Conservation (phyloP, 2,329 filamentous ascomycete species). For the Claviceps sp. region DNA sequence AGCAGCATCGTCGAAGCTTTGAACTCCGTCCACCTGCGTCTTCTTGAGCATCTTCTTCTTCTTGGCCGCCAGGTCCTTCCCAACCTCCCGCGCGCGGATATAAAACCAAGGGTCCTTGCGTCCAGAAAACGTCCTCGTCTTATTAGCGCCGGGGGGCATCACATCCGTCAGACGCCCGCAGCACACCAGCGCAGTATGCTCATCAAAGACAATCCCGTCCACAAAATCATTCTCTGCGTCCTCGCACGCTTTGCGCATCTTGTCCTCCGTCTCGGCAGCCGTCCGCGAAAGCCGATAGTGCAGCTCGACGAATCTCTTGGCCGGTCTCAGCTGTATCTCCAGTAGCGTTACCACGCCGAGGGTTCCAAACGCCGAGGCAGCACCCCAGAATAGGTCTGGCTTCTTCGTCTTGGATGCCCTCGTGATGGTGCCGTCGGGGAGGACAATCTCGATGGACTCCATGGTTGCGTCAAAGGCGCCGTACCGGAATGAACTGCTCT, state of each 20-base stretch:
- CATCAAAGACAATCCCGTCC: slow-evolving; percentile 56
- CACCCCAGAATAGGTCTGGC: slow-evolving; percentile 49
- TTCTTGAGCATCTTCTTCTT: slow-evolving; percentile 22
- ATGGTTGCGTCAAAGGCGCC: slow-evolving; percentile 59
- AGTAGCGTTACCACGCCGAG: slow-evolving; percentile 53
- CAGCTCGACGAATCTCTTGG: slow-evolving; percentile 41
- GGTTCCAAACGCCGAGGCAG: slow-evolving; percentile 52
- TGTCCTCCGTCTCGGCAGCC: slow-evolving; percentile 31
- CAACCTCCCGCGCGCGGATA: slow-evolving; percentile 50
- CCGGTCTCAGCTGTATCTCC: slow-evolving; percentile 44
- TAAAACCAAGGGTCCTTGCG: slow-evolving; percentile 65
- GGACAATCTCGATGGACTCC: slow-evolving; percentile 52
- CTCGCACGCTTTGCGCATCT: slow-evolving; percentile 31
- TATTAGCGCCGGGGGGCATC: slow-evolving; percentile 21
- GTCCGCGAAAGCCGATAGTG: slow-evolving; percentile 43
- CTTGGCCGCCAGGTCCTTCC: slow-evolving; percentile 25
- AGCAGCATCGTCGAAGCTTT: background rate
- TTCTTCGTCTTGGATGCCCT: slow-evolving; percentile 29
- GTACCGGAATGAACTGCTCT: slow-evolving; percentile 57
- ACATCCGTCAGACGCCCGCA: slow-evolving; percentile 48
- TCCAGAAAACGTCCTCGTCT: slow-evolving; percentile 43
- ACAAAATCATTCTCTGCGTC: slow-evolving; percentile 49
- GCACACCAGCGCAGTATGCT: slow-evolving; percentile 49
- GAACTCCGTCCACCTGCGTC: slow-evolving; percentile 13
- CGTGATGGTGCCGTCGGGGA: slow-evolving; percentile 51